A percentile compares a stretch with the other conserved stretches of the same genome.
phyloP scores from a whole-genome alignment of 805 yeast genomes.

The Kuraishia piskuri region DNA sequence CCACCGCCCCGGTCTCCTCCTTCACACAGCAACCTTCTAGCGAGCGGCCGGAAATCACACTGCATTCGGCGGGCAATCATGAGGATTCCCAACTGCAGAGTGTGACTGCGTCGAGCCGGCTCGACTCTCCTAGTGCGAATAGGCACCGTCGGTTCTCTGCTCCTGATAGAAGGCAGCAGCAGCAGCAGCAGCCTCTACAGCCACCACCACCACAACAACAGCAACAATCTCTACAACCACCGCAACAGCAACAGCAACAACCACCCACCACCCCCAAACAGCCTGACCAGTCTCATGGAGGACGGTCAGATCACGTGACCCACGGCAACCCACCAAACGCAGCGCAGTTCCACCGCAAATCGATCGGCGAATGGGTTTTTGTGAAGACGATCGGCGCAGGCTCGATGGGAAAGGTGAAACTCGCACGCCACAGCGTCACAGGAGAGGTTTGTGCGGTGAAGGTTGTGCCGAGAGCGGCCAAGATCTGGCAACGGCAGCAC shows the following conservation, averaged over 20 bases:
- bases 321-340: slow-evolving; percentile 5
- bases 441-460: slow-evolving; percentile 85
- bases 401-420: slow-evolving; percentile 96
- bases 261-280: slow-evolving; percentile 6
- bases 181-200: slow-evolving; percentile 1
- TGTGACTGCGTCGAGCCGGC: not conserved
- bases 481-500: slow-evolving; percentile 64
- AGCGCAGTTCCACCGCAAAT: slow-evolving; percentile 66
- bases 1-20: not conserved
- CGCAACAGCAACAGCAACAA: slow-evolving; percentile 2
- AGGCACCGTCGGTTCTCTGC: not conserved
- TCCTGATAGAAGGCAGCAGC: slow-evolving; percentile 2
- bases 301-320: not conserved
- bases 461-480: slow-evolving; percentile 85
- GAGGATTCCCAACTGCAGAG: too few species aligned
- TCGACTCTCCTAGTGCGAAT: not conserved
- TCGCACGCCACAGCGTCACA: slow-evolving; percentile 79
- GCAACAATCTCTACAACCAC: slow-evolving; percentile 11
- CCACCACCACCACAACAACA: slow-evolving; percentile 5
- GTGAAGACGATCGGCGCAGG: slow-evolving; percentile 96
- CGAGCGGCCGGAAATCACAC: not conserved
- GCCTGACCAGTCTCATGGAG: slow-evolving; percentile 1
- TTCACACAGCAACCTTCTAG: not conserved
- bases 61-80: too few species aligned
- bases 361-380: slow-evolving; percentile 96